Evolutionary conservation across 2,329 filamentous ascomycete species (phyloP), one percentile per base, ranked within the genome.

Genomic region (Aspergillus hiratsukae): DNA sequence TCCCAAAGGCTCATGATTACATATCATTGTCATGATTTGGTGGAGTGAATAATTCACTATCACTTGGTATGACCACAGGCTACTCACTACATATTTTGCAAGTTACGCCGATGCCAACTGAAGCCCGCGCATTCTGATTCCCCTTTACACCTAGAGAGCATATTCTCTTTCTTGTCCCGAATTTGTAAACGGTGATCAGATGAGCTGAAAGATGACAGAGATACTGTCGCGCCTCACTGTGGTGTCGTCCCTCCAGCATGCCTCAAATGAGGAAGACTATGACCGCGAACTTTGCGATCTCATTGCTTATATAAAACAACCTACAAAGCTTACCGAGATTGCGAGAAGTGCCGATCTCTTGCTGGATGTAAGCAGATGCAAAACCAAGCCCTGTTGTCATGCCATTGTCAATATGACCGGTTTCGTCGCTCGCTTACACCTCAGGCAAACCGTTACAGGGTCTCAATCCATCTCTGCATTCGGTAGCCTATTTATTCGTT

Each of bases 401-500:
- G 31, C 31, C 31, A 37, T 35, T 35, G 25, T 19, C 37, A 19
- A 37, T 9, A 11, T 35, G 9, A 21, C 19, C 19, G 11, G 43
- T 23, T 25, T 46, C 43, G 19, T 45, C 43, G 35, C 46, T 52
- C 40, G 53, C 51, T 37, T 37, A 48, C 46, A 50, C 27, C 4
- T 29, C 60, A 56, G 14, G 49, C 52, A 35, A 51, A 55, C n/a
- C 23, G 61, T n/a, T 61, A 21, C 41, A 72, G 67, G 56, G 63
- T 37, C 63, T 86, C 56, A 77, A 87, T 62, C 84, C 86, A 21
- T 70, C 78, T 7, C 69, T 77, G 41, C 83, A 88, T 67, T 81
- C 82, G 19, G 77, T 87, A 59, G 76, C 82, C 8, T 88, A 86
- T 69, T 72, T 85, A 51, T 80, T 77, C 59, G 75, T 82, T 49